phyloP scores from a whole-genome alignment of 1,284 basidiomycete genomes.

The Rhodotorula sp. region DNA sequence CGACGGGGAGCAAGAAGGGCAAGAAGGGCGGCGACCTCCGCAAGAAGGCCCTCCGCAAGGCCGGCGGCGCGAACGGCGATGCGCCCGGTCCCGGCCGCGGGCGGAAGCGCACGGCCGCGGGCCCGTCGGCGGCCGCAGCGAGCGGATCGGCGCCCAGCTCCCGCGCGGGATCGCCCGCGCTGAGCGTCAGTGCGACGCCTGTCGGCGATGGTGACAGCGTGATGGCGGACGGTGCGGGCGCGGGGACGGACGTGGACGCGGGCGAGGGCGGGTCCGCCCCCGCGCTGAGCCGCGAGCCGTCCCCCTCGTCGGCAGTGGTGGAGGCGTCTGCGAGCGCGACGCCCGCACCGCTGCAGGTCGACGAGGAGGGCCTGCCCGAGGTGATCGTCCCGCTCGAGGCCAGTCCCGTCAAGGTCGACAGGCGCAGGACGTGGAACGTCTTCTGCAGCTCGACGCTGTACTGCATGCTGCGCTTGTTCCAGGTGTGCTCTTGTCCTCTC shows the following conservation, averaged over 20 bases:
- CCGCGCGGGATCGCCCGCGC: constrained; percentile 28
- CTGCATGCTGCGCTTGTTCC: constrained; percentile 79
- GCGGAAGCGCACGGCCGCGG: constrained; percentile 15
- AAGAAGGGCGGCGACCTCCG: constrained; percentile 69
- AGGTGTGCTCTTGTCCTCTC: constrained; percentile 60
- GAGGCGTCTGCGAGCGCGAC: constrained; percentile 24
- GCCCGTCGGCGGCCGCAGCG: not conserved
- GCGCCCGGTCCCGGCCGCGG: constrained; percentile 11
- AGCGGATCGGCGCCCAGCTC: constrained; percentile 42
- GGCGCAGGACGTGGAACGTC: constrained; percentile 58
- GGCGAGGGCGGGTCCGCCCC: not conserved
- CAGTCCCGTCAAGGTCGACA: constrained; percentile 48
- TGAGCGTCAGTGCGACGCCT: not conserved
- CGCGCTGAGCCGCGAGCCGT: constrained; percentile 22
- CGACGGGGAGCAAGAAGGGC: constrained; percentile 23
- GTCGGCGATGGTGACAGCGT: constrained; percentile 11
- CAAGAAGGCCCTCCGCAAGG: constrained; percentile 70
- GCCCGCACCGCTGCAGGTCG: not conserved
- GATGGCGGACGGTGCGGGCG: constrained; percentile 15
- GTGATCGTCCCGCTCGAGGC: constrained; percentile 51
- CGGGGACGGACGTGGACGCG: not conserved
- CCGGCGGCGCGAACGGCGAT: constrained; percentile 1
- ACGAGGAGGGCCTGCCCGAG: constrained; percentile 31
- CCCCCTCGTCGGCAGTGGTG: not conserved
- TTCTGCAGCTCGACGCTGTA: constrained; percentile 94